These are phyloP conservation scores for Neofusicoccum umdonicola DNA, from an alignment of 2,329 filamentous ascomycete species.

Conservation along the genomic window DNA sequence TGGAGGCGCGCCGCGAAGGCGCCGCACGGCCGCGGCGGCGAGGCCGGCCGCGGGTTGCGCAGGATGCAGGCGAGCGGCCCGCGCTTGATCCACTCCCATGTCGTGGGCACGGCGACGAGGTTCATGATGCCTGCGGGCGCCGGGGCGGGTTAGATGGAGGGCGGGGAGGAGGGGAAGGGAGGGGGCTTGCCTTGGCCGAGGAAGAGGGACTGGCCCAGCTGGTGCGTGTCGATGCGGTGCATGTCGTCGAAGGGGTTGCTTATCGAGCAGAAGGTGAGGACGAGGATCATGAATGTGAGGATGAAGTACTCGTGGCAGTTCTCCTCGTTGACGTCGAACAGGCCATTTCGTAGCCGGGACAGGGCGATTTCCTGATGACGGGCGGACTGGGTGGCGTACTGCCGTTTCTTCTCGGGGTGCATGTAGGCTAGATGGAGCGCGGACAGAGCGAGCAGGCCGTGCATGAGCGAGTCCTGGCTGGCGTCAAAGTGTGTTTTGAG, in stretches of 20 bases:
- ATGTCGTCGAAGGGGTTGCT: background rate
- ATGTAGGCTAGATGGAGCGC: background rate
- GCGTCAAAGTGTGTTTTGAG: background rate
- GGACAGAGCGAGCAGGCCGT: background rate
- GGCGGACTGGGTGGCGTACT: background rate
- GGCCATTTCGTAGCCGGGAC: background rate
- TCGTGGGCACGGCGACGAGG: background rate
- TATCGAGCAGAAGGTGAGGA: slow-evolving; percentile 1
- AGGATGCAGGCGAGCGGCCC: background rate
- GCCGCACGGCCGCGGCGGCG: background rate
- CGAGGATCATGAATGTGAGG: background rate
- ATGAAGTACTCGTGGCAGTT: slow-evolving; percentile 1
- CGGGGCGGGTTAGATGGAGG: background rate
- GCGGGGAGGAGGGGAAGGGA: background rate
- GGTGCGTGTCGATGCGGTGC: background rate
- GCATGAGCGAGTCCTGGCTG: background rate
- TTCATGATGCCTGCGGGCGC: background rate
- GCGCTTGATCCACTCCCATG: background rate
- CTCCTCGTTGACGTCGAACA: background rate
- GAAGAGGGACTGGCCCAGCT: slow-evolving; percentile 1
- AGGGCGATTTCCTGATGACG: background rate
- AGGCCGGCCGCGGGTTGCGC: no score
- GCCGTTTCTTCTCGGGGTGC: background rate
- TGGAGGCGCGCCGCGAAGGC: background rate
- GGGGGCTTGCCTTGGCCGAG: background rate